These are phyloP conservation scores for Quillaja saponaria DNA, from an alignment of 306 rosid species.

Conservation along the genomic window DNA sequence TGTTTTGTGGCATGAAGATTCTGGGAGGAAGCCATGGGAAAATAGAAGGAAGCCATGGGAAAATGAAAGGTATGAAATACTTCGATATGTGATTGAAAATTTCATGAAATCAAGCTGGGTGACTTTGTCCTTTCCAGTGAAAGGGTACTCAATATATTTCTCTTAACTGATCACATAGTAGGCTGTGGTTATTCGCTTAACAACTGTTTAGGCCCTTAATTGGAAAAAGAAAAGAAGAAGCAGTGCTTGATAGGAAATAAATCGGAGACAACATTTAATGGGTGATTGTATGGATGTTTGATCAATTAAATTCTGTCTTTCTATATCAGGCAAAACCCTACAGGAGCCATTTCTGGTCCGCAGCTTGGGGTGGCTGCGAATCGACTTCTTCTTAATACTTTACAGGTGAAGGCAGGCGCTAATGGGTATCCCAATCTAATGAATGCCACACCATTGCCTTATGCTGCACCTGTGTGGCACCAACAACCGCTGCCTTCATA, in stretches of 20 bases:
- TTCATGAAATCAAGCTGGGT: background rate
- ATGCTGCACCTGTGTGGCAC: constrained; percentile 30
- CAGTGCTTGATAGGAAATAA: no score
- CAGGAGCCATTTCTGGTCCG: constrained; percentile 62
- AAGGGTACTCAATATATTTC: background rate
- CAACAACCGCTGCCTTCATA: constrained; percentile 36
- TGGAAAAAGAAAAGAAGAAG: no score
- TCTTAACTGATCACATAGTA: no score
- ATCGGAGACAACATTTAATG: no score
- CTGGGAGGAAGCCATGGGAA: constrained; percentile 51
- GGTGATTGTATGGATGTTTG: no score
- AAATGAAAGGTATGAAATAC: constrained; percentile 49
- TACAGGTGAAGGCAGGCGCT: constrained; percentile 42
- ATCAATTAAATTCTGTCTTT: constrained; percentile 1
- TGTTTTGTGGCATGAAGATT: constrained; percentile 88
- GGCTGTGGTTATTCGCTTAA: no score
- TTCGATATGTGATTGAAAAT: constrained; percentile 10
- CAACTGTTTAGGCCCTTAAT: no score
- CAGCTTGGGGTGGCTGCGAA: constrained; percentile 71
- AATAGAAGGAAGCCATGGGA: constrained; percentile 15
- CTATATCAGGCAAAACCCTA: constrained; percentile 56
- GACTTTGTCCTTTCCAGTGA: background rate
- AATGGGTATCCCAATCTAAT: constrained; percentile 40
- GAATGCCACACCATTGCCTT: constrained; percentile 36
- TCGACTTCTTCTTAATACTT: constrained; percentile 61